Evolutionary conservation across 1,284 basidiomycete genomes (phyloP).

Genomic region (Pyrrhoderma lamaoense): DNA sequence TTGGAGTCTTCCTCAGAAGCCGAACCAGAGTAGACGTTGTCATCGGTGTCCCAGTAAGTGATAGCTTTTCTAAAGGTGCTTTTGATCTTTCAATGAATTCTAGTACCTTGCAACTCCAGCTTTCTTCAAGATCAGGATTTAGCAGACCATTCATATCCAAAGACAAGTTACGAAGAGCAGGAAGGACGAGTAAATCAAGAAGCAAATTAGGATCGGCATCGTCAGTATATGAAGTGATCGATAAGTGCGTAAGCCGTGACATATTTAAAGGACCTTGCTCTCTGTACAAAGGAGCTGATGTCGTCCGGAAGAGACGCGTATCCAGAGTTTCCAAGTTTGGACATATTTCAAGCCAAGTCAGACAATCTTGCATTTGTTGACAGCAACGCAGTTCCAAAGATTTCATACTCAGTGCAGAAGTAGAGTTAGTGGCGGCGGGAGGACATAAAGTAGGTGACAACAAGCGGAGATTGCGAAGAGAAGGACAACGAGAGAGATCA

Average conservation of each 20-base stretch:
- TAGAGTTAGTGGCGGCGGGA: neutral
- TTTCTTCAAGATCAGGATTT: conserved; percentile 2
- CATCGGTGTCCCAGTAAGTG: conserved; percentile 9
- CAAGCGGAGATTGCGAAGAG: conserved; percentile 9
- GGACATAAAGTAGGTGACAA: conserved; percentile 11
- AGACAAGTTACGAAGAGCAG: conserved; percentile 5
- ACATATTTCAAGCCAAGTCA: conserved; percentile 12
- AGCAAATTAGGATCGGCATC: conserved; percentile 10
- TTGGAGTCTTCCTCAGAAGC: neutral
- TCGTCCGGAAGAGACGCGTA: conserved; percentile 4
- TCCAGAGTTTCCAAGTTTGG: conserved; percentile 10
- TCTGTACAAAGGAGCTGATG: conserved; percentile 1
- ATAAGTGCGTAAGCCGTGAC: neutral
- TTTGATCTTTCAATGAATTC: conserved; percentile 4
- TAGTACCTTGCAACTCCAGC: conserved; percentile 5
- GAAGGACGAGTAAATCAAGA: conserved; percentile 7
- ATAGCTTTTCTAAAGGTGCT: conserved; percentile 1
- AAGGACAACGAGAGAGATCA: conserved; percentile 10
- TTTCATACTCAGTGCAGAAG: conserved; percentile 5
- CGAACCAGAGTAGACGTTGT: conserved; percentile 4
- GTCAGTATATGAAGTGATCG: conserved; percentile 11
- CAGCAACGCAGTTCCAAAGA: conserved; percentile 11
- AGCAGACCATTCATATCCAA: conserved; percentile 12
- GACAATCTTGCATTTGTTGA: conserved; percentile 8
- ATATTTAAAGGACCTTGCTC: conserved; percentile 1